phyloP scores from a whole-genome alignment of 768 basidiomycete genomes.

The Termitomyces sp. region DNA sequence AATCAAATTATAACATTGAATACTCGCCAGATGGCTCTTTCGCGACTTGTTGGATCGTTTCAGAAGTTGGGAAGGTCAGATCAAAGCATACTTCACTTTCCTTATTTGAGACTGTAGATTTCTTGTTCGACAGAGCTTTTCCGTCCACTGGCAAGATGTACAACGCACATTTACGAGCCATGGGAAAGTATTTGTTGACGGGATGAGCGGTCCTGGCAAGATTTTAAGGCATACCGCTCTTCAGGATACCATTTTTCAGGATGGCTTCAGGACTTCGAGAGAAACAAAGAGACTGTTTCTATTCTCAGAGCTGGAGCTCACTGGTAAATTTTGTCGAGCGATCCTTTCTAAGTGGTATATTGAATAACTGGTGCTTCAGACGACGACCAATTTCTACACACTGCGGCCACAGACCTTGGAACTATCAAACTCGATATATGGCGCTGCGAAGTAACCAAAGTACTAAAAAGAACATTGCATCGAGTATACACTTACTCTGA shows the following conservation, averaged over 20 bases:
- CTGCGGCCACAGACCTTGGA: constrained; percentile 7
- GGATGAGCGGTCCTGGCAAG: not conserved
- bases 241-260: not conserved
- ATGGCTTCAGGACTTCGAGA: not conserved
- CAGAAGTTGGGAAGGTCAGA: constrained; percentile 21
- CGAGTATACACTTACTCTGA: not conserved
- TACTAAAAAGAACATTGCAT: not conserved
- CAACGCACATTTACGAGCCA: not conserved
- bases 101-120: not conserved
- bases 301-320: constrained; percentile 17
- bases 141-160: constrained; percentile 12
- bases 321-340: constrained; percentile 2
- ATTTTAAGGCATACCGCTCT: not conserved
- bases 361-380: constrained; percentile 4
- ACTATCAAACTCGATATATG: constrained; percentile 11
- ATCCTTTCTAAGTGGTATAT: too few species aligned
- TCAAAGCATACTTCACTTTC: not conserved
- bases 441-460: not conserved
- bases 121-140: constrained; percentile 10
- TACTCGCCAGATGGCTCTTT: constrained; percentile 9
- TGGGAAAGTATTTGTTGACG: constrained; percentile 12
- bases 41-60: constrained; percentile 20
- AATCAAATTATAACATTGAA: constrained; percentile 12
- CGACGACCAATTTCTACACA: constrained; percentile 15
- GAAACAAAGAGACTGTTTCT: constrained; percentile 12